Evolutionary conservation across 2,329 filamentous ascomycete genomes (phyloP), one percentile per base, ranked within the genome.

Genomic region (Diaporthe sp.): DNA sequence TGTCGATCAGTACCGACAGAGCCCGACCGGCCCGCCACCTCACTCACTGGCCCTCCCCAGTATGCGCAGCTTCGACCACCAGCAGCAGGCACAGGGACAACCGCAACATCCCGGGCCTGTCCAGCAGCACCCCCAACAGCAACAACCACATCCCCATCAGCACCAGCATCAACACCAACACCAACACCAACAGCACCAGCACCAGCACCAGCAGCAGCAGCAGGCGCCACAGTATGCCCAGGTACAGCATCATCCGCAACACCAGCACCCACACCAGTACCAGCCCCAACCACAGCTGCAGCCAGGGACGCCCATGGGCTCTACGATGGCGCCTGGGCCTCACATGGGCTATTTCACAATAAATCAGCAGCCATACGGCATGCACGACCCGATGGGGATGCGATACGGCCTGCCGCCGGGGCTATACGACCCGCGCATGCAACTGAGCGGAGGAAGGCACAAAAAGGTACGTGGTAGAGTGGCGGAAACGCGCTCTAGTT

Each of bases 381-480:
- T 90, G 72, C 83, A 85, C 37, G 82, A 85, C 15, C 86, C 88
- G 39, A 81, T 85, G 76, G 80, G 86, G 78, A 82, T 84, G 77
- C 84, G 88, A 74, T 89, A 88, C 78, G 82, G 86, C 47, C 79
- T 90, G 51, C 85, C 87, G 44, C 83, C 85, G 10, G 86, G 80
- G 67, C 75, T 79, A 55, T 77, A 86, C 70, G 89, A 90, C 73
- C 87, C 88, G 47, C 85, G 88, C 63, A 83, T 84, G 71, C 82
- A 88, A 63, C 77, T 89, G 63, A 85, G 86, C 57, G 85, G 86
- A 61, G 86, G 87, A 71, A 87, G 88, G 28, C 88, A 90, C 55
- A 91, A 91, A 79, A 91, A 91, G 88, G 90, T 91, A 86, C 74
- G 84, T 81, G 51, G 25, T n/a, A 31, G 44, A 74, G 76, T 63